A percentile compares a stretch with the other conserved stretches of the same genome.
Evolutionary conservation across 345 rosid species (phyloP).

Genomic region (Lenwebbia sp.): DNA sequence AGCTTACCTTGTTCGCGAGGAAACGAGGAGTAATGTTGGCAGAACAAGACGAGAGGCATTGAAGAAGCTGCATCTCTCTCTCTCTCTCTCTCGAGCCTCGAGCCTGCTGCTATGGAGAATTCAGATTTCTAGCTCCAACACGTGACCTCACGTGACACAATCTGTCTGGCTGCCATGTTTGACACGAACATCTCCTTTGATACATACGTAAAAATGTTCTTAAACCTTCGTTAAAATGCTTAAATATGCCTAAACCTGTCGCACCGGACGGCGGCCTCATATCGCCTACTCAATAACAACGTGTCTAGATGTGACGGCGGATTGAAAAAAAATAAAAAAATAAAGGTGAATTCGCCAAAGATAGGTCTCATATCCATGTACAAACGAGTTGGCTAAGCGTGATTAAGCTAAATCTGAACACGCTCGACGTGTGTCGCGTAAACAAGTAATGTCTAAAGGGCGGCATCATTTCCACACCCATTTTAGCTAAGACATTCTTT

Average conservation of each 20-base stretch:
- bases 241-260: not conserved
- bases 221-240: not conserved
- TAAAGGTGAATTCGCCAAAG: not conserved
- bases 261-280: accelerated
- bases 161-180: not conserved
- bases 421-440: not conserved
- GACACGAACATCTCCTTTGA: not conserved
- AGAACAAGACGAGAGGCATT: too few species aligned
- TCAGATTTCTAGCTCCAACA: not conserved
- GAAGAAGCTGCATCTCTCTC: not conserved
- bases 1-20: too few species aligned
- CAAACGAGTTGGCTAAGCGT: not conserved
- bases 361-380: not conserved
- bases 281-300: not conserved
- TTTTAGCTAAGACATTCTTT: too few species aligned
- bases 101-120: not conserved
- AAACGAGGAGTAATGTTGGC: too few species aligned
- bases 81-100: not conserved
- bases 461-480: too few species aligned
- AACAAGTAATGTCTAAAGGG: not conserved
- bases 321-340: not conserved
- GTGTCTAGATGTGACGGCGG: not conserved
- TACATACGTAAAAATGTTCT: accelerated
- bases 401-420: not conserved
- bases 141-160: not conserved